Percentiles rank a stretch among this genome's conserved stretches.
These are phyloP conservation scores for Pisolithus orientalis DNA, from an alignment of 768 basidiomycete species.

Conservation along the genomic window DNA sequence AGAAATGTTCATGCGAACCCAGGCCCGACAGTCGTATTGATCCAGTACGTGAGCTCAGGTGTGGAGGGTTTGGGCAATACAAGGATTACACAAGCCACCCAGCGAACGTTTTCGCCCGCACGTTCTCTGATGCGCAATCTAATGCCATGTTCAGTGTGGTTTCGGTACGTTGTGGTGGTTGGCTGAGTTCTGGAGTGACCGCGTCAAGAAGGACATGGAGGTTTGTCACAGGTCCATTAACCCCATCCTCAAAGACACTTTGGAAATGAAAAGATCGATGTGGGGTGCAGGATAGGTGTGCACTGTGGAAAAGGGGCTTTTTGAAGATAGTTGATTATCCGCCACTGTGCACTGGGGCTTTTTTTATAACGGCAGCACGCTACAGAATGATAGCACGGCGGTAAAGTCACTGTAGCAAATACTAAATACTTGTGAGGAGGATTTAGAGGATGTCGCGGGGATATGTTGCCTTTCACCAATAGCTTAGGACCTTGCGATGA, in stretches of 20 bases:
- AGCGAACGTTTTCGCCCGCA: constrained; percentile 37
- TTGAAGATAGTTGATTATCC: constrained; percentile 13
- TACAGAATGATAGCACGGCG: no score
- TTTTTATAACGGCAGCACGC: no score
- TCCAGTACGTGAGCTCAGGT: constrained; percentile 54
- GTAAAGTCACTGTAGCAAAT: no score
- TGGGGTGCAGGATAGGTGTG: constrained; percentile 8
- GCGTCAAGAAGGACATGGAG: constrained; percentile 37
- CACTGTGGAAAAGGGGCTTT: constrained; percentile 7
- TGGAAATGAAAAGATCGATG: constrained; percentile 31
- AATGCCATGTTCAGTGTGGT: constrained; percentile 33
- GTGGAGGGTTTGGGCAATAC: constrained; percentile 48
- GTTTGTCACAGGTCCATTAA: constrained; percentile 47
- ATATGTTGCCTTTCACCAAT: no score
- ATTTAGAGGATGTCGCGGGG: no score
- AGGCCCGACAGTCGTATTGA: constrained; percentile 39
- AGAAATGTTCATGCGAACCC: not conserved
- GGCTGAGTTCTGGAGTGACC: constrained; percentile 46
- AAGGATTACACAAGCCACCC: constrained; percentile 21
- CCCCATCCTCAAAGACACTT: constrained; percentile 44
- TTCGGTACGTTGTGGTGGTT: constrained; percentile 46
- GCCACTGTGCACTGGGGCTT: no score
- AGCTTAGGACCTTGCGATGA: no score
- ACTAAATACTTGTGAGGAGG: no score
- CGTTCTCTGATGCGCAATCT: constrained; percentile 46